Evolutionary conservation across 139 green algal genomes (phyloP).

Genomic region (Tetradesmus obliquus): DNA sequence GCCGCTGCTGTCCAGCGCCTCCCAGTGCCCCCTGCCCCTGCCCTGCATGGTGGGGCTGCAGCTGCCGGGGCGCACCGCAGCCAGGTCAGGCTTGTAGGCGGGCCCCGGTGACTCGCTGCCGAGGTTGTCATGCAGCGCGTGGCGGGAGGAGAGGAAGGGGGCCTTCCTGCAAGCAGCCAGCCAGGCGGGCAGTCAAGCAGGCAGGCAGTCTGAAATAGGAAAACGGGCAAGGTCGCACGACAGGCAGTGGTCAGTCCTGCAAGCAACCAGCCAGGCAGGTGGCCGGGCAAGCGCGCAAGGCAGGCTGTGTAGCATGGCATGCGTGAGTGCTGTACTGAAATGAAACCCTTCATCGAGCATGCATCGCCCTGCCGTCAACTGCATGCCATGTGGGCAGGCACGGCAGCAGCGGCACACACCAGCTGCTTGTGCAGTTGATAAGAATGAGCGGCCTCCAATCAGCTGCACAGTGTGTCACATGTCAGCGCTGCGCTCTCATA

Average conservation of each 20-base stretch:
- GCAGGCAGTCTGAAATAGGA: too few relatives aligned
- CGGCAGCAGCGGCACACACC: too few relatives aligned
- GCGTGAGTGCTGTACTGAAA: too few relatives aligned
- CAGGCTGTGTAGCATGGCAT: too few relatives aligned
- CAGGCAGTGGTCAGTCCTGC: neutral
- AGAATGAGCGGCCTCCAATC: too few relatives aligned
- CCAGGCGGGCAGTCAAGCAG: neutral
- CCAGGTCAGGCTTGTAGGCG: neutral
- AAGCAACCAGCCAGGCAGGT: neutral
- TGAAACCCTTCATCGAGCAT: too few relatives aligned
- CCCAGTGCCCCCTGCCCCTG: neutral
- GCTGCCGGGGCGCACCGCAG: neutral
- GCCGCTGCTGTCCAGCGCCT: neutral
- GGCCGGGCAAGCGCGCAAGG: neutral
- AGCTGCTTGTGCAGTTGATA: too few relatives aligned
- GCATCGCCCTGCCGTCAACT: too few relatives aligned
- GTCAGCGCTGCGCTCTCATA: neutral
- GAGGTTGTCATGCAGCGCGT: slow-evolving; percentile 15
- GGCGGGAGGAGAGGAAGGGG: neutral
- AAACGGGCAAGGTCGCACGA: too few relatives aligned
- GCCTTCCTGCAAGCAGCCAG: neutral
- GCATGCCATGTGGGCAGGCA: too few relatives aligned
- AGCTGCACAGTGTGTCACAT: too few relatives aligned
- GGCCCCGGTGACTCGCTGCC: slow-evolving; percentile 6
- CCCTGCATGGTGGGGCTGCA: slow-evolving; percentile 13